Percentiles rank a stretch among this genome's conserved stretches.
Evolutionary conservation across 2,329 filamentous ascomycete species (phyloP).

Genomic region (Colletotrichum euphorbiae): DNA sequence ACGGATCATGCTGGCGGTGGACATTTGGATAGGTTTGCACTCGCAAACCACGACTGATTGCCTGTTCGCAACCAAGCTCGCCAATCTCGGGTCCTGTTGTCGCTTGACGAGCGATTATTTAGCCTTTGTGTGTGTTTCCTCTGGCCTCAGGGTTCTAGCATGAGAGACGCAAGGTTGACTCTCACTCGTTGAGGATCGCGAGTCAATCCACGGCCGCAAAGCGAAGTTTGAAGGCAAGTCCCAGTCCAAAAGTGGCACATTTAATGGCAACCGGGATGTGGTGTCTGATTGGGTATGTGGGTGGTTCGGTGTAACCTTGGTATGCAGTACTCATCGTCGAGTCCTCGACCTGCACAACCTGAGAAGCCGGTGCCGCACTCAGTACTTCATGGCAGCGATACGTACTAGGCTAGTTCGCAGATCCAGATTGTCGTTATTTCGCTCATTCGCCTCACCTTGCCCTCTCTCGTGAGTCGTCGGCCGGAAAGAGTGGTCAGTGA

Average conservation of each 20-base stretch:
- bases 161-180: conserved; percentile 15
- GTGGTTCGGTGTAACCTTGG: conserved; percentile 31
- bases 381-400: conserved; percentile 12
- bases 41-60: neutral
- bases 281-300: conserved; percentile 30
- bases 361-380: conserved; percentile 12
- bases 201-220: conserved; percentile 33
- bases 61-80: neutral
- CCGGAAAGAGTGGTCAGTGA: neutral
- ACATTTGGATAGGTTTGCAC: neutral
- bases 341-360: conserved; percentile 12
- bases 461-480: neutral
- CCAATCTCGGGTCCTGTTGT: conserved; percentile 23
- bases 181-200: conserved; percentile 14
- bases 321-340: conserved; percentile 18
- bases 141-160: conserved; percentile 1
- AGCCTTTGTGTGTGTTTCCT: conserved; percentile 20
- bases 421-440: conserved; percentile 36
- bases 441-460: conserved; percentile 29
- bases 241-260: conserved; percentile 29
- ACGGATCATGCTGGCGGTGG: neutral
- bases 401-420: conserved; percentile 13
- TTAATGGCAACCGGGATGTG: conserved; percentile 26
- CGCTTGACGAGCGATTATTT: conserved; percentile 25
- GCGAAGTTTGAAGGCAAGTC: conserved; percentile 25